Conservation (phyloP, 352 stramenopile genomes). For the Phytopythium cucurbitacearum region DNA sequence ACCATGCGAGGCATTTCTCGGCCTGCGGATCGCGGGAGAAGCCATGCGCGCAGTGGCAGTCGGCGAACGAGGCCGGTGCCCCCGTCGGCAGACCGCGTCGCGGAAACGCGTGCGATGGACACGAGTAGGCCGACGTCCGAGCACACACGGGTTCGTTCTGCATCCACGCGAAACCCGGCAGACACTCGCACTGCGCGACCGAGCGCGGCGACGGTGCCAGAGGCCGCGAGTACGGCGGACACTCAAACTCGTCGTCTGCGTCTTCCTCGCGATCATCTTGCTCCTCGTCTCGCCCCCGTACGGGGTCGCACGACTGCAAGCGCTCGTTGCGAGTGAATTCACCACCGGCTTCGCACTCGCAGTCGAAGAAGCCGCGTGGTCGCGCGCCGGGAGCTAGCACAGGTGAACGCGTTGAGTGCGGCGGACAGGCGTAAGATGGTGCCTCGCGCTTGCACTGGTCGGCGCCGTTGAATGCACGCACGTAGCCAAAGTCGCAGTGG, state of each 20-base stretch:
- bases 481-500: slow-evolving; percentile 69
- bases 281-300: slow-evolving; percentile 12
- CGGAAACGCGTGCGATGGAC: slow-evolving; percentile 42
- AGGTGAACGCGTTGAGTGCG: slow-evolving; percentile 41
- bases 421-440: slow-evolving; percentile 52
- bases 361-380: slow-evolving; percentile 73
- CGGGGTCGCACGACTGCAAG: slow-evolving; percentile 42
- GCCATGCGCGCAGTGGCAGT: slow-evolving; percentile 67
- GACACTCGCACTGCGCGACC: slow-evolving; percentile 69
- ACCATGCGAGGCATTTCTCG: slow-evolving; percentile 56
- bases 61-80: slow-evolving; percentile 29
- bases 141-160: slow-evolving; percentile 64
- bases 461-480: slow-evolving; percentile 24
- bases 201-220: slow-evolving; percentile 56
- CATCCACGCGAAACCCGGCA: slow-evolving; percentile 74
- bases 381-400: slow-evolving; percentile 31
- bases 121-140: slow-evolving; percentile 50
- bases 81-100: slow-evolving; percentile 16
- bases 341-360: slow-evolving; percentile 43
- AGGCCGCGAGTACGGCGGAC: slow-evolving; percentile 52
- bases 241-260: slow-evolving; percentile 29
- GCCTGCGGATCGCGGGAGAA: slow-evolving; percentile 61
- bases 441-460: slow-evolving; percentile 52
- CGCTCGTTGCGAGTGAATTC: slow-evolving; percentile 55
- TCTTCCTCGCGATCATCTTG: slow-evolving; percentile 20